Evolutionary conservation across 257 asterid species (phyloP), one percentile per base, ranked within the genome.

Genomic region (Nicotiana tomentosiformis): DNA sequence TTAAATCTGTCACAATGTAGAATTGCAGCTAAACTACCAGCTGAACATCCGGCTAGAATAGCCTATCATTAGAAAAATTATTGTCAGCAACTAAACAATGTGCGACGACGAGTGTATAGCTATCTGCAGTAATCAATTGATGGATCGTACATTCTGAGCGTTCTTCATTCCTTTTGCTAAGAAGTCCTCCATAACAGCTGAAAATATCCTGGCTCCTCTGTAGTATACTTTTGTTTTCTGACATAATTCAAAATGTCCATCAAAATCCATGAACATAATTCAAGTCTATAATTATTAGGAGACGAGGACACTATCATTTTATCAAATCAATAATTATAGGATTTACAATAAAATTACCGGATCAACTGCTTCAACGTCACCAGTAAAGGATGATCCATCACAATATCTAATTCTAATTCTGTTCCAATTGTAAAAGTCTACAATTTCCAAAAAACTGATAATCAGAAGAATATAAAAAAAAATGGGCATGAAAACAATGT

Each of bases 371-470:
- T 86, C 97, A 18, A 90, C 78, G 60, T 96, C 98, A 77, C 99
- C 98, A 0, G 98, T 96, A 83, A 90, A 96, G 10, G 99, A 96
- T 64, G 97, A 86, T 60, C 99, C 99, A 77, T 95, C 99, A 61
- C 99, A 95, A 72, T 95, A 95, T 85, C 94, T 89, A 67, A 95
- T 90, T 87, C 90, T 92, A 79, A 95, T 81, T 78, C 93, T 86
- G 74, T 95, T 95, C 99, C 99, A 95, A 7, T 90, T 89, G 78
- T 95, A 95, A 82, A 95, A 95, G 86, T 95, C 92, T 89, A 87
- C 66, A 66, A 66, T 67, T 82, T 33, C 49, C 49, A 77, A 84
- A 62, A 30, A n/a, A 60, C 9, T 51, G 72, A 72, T 53, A 82
- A 57, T 82, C 33, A 39, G 43, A 61, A 33, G 12, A 5, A 77